A percentile compares a stretch with the other conserved stretches of the same genome.
Evolutionary conservation across 164 flowering plant species (phyloP).

Genomic region (Brasenia schreberi): DNA sequence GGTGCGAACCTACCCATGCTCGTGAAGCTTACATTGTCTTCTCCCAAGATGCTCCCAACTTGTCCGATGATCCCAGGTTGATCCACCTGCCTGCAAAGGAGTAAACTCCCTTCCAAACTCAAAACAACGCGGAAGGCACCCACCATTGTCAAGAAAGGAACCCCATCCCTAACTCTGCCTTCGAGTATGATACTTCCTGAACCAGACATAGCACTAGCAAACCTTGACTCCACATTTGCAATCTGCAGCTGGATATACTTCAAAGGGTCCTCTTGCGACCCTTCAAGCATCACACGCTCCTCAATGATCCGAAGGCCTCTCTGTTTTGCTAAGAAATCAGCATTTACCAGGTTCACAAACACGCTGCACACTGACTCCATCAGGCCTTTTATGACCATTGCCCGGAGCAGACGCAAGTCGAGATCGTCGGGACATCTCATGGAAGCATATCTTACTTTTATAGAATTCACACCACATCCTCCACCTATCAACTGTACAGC

Average conservation of each 20-base stretch:
- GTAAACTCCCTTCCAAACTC: slow-evolving; percentile 74
- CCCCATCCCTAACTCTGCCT: slow-evolving; percentile 73
- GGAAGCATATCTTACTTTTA: slow-evolving; percentile 71
- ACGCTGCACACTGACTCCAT: slow-evolving; percentile 78
- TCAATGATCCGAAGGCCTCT: slow-evolving; percentile 70
- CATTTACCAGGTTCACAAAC: slow-evolving; percentile 79
- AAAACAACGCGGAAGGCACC: slow-evolving; percentile 89
- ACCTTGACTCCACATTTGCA: slow-evolving; percentile 75
- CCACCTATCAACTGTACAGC: slow-evolving; percentile 86
- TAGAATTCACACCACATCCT: slow-evolving; percentile 74
- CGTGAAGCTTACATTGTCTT: slow-evolving; percentile 80
- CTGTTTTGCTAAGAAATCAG: slow-evolving; percentile 85
- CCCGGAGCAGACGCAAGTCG: slow-evolving; percentile 87
- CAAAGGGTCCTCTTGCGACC: slow-evolving; percentile 76
- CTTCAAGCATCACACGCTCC: slow-evolving; percentile 54
- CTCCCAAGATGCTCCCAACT: slow-evolving; percentile 65
- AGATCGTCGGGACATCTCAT: slow-evolving; percentile 84
- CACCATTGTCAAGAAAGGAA: slow-evolving; percentile 74
- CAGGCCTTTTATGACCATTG: slow-evolving; percentile 86
- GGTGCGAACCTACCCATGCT: slow-evolving; percentile 78
- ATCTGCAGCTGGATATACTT: slow-evolving; percentile 68
- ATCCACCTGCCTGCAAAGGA: slow-evolving; percentile 88
- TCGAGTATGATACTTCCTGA: slow-evolving; percentile 73
- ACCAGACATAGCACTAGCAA: slow-evolving; percentile 80
- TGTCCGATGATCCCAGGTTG: slow-evolving; percentile 87